Percentiles rank a stretch among this genome's conserved stretches.
phyloP scores from a whole-genome alignment of 2,329 filamentous ascomycete species.

The Aspergillus felis region DNA sequence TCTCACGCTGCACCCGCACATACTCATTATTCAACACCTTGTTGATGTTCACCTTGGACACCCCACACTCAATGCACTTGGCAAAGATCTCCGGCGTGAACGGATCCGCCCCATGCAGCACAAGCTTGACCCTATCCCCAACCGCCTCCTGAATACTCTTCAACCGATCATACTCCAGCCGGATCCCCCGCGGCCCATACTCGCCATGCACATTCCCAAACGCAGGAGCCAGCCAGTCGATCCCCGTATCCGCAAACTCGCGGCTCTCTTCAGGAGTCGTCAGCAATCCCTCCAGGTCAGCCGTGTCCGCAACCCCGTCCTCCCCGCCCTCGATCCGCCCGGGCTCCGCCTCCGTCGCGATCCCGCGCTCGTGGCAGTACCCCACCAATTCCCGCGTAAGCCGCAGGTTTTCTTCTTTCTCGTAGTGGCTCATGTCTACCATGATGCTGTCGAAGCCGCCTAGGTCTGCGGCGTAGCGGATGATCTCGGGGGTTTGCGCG shows the following conservation, averaged over 20 bases:
- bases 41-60: slow-evolving; percentile 58
- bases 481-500: slow-evolving; percentile 60
- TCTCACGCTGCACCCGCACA: slow-evolving; percentile 45
- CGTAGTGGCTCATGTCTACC: slow-evolving; percentile 73
- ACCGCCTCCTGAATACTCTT: slow-evolving; percentile 48
- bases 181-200: slow-evolving; percentile 63
- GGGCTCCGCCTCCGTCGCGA: slow-evolving; percentile 67
- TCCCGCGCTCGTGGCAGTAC: slow-evolving; percentile 62
- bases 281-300: slow-evolving; percentile 58
- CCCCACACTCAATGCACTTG: slow-evolving; percentile 52
- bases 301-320: slow-evolving; percentile 68
- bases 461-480: slow-evolving; percentile 58
- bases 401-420: slow-evolving; percentile 65
- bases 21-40: slow-evolving; percentile 55
- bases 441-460: slow-evolving; percentile 68
- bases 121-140: slow-evolving; percentile 48
- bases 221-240: slow-evolving; percentile 70
- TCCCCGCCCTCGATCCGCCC: slow-evolving; percentile 70
- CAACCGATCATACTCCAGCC: slow-evolving; percentile 57
- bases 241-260: slow-evolving; percentile 67
- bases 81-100: slow-evolving; percentile 54
- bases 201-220: slow-evolving; percentile 75
- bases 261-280: slow-evolving; percentile 67
- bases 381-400: slow-evolving; percentile 60
- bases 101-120: slow-evolving; percentile 57